phyloP scores from a whole-genome alignment of 2,329 filamentous ascomycete species.

The Microcyclospora pomicola region DNA sequence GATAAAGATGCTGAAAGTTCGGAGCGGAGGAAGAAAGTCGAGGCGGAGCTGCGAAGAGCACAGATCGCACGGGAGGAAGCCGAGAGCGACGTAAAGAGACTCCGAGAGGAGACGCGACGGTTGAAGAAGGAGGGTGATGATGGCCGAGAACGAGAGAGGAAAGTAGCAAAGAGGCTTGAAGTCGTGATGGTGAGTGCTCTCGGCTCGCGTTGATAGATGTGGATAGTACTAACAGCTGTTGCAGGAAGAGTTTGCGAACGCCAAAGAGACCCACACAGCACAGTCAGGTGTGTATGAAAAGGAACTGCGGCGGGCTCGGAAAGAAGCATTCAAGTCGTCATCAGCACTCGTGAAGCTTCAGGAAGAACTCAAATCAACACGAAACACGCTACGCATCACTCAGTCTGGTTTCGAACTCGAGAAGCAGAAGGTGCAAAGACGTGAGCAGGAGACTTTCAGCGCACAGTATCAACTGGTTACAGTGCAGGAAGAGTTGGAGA shows the following conservation, averaged over 20 bases:
- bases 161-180: slow-evolving; percentile 53
- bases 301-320: slow-evolving; percentile 54
- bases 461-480: slow-evolving; percentile 52
- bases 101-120: slow-evolving; percentile 45
- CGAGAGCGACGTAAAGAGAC: slow-evolving; percentile 51
- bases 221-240: slow-evolving; percentile 5
- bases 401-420: slow-evolving; percentile 50
- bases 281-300: slow-evolving; percentile 49
- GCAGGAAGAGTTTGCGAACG: slow-evolving; percentile 55
- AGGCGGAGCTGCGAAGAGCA: slow-evolving; percentile 30
- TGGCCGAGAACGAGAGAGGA: slow-evolving; percentile 50
- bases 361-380: slow-evolving; percentile 54
- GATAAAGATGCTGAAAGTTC: slow-evolving; percentile 28
- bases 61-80: slow-evolving; percentile 46
- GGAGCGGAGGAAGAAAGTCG: slow-evolving; percentile 30
- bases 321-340: slow-evolving; percentile 64
- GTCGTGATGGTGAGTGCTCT: slow-evolving; percentile 49
- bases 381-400: slow-evolving; percentile 39
- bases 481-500: slow-evolving; percentile 52
- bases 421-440: slow-evolving; percentile 45
- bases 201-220: slow-evolving; percentile 3
- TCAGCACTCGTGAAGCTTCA: slow-evolving; percentile 56
- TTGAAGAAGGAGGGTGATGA: slow-evolving; percentile 50
- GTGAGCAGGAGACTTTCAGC: slow-evolving; percentile 57
- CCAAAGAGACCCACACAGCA: slow-evolving; percentile 44